These are phyloP conservation scores for Aspergillus ibericus DNA, from an alignment of 2,329 filamentous ascomycete genomes.

Conservation along the genomic window DNA sequence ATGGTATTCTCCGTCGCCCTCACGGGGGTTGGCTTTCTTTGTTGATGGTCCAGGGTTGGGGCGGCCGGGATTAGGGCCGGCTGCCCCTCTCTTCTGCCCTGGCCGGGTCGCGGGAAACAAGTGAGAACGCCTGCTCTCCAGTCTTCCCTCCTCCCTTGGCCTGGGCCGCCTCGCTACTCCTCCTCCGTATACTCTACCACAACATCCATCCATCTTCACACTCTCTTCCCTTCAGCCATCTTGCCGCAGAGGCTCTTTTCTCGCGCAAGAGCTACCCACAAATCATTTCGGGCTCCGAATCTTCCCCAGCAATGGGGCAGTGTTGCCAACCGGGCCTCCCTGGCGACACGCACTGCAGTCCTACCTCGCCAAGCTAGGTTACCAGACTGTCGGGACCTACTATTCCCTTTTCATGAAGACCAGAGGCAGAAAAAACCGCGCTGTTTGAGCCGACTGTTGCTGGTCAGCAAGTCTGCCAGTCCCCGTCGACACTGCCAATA, in stretches of 20 bases:
- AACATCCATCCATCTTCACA: not conserved
- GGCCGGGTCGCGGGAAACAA: not conserved
- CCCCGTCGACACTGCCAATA: constrained; percentile 6
- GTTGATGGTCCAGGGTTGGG: not conserved
- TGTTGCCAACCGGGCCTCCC: constrained; percentile 27
- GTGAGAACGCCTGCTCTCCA: too few relatives aligned
- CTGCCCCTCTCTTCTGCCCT: constrained; percentile 5
- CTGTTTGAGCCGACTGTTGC: constrained; percentile 14
- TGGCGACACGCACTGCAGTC: constrained; percentile 37
- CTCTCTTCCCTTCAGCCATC: not conserved
- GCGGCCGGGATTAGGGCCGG: constrained; percentile 1
- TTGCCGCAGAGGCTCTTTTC: not conserved
- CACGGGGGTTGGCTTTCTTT: too few relatives aligned
- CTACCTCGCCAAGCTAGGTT: constrained; percentile 33
- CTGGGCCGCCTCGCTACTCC: not conserved
- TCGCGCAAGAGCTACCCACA: not conserved
- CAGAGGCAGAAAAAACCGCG: constrained; percentile 17
- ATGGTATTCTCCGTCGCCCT: not conserved
- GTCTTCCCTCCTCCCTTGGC: not conserved
- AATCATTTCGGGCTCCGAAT: not conserved
- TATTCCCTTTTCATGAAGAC: constrained; percentile 25
- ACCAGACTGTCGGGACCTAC: constrained; percentile 36
- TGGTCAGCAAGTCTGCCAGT: constrained; percentile 17
- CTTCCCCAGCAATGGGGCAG: constrained; percentile 22
- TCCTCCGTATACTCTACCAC: not conserved